Evolutionary conservation across 495 filamentous ascomycete species (phyloP).

Genomic region (Physcia stellaris): DNA sequence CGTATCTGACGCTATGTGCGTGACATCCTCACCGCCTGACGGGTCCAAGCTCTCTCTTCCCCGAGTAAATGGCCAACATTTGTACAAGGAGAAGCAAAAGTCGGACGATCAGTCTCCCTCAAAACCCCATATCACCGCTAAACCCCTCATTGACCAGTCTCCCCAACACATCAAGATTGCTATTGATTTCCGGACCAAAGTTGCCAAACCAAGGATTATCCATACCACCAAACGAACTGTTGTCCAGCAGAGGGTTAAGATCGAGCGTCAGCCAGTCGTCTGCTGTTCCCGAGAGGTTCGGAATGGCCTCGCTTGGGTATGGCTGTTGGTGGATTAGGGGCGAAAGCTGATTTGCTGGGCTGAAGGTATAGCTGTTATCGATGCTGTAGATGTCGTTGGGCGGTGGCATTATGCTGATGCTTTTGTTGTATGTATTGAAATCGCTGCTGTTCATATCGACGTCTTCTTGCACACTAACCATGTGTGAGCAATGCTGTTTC

Average conservation of each 20-base stretch:
- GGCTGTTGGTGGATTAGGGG: constrained; percentile 6
- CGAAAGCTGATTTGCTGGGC: neutral
- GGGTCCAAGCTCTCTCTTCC: too few relatives aligned
- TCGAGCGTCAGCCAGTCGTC: constrained; percentile 35
- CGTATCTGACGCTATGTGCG: too few relatives aligned
- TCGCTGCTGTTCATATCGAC: neutral
- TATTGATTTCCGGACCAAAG: constrained; percentile 12
- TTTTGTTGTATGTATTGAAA: constrained; percentile 17
- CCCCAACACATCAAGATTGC: constrained; percentile 13
- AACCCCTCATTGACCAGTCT: constrained; percentile 10
- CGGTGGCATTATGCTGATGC: constrained; percentile 33
- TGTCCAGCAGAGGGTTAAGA: constrained; percentile 27
- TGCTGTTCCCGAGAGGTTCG: too few relatives aligned
- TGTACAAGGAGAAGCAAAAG: too few relatives aligned
- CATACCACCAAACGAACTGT: neutral
- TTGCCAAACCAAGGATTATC: constrained; percentile 10
- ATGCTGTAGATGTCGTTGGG: constrained; percentile 14
- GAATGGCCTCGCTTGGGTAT: too few relatives aligned
- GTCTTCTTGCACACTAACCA: too few relatives aligned
- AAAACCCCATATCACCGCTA: constrained; percentile 4
- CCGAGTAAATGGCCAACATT: too few relatives aligned
- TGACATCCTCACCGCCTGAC: too few relatives aligned
- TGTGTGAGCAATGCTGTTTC: too few relatives aligned
- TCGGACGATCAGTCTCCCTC: neutral
- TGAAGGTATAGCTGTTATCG: constrained; percentile 7